Conservation (phyloP, 148 eudicot species). For the Rhododendron williamsianum region DNA sequence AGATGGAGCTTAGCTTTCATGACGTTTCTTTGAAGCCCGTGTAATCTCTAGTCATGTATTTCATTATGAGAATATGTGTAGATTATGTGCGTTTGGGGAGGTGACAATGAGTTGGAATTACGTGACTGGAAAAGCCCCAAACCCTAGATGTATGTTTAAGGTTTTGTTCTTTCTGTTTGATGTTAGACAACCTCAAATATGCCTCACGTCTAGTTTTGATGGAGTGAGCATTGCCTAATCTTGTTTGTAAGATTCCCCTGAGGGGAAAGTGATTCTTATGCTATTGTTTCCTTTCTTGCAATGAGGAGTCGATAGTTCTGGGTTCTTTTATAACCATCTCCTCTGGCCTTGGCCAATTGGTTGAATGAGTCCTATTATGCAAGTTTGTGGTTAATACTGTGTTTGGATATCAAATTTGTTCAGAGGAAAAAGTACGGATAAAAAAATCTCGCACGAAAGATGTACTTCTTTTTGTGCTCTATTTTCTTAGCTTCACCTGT, state of each 20-base stretch:
- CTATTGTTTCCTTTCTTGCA: neutral
- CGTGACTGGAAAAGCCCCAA: neutral
- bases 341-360: neutral
- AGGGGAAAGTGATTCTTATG: neutral
- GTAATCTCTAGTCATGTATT: neutral
- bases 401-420: neutral
- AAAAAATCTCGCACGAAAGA: no score
- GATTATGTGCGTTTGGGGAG: conserved; percentile 4
- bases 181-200: neutral
- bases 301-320: neutral
- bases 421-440: neutral
- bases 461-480: no score
- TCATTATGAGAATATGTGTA: neutral
- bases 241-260: neutral
- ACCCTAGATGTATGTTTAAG: neutral
- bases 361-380: neutral
- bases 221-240: neutral
- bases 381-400: neutral
- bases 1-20: conserved; percentile 57
- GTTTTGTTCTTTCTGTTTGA: neutral
- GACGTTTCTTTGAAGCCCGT: neutral
- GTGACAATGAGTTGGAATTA: neutral
- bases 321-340: neutral
- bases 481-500: no score
- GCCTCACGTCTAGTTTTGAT: neutral